Evolutionary conservation across 441 rosid species (phyloP), one percentile per base, ranked within the genome.

Genomic region (Kokia cookei): DNA sequence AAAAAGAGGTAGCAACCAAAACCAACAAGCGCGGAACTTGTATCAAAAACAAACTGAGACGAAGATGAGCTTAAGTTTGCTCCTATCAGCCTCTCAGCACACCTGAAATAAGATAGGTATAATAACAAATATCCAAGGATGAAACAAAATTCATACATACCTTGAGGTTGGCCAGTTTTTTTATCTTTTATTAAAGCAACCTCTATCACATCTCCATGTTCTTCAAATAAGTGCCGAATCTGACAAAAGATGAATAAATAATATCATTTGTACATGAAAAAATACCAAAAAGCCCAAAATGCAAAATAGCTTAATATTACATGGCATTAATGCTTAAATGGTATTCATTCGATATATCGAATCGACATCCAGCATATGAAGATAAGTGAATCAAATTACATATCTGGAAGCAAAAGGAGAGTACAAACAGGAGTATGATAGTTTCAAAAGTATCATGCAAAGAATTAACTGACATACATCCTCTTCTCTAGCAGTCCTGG

Each of bases 151-250:
- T 65, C 17, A 72, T 74, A 75, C 89, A 69, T 90, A 96, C 98
- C 98, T 91, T 92, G 98, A 76, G 91, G 99, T 74, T 88, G 98
- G 58, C 98, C 99, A 37, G 99, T 94, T 85, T 87, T 90, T 86
- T 93, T 96, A 81, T 96, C 99, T 83, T 87, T 96, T 84, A 96
- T 92, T 83, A 93, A 76, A 69, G 99, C 98, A 80, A 96, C 99
- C 87, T 96, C 99, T 50, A 92, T 75, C 76, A 96, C 99, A 71
- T 86, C 82, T 78, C 99, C 99, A 80, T 94, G 95, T 76, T 83
- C 86, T 79, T 94, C 98, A 80, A 96, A 96, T 69, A 87, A 76
- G 43, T 97, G 94, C 35, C 95, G 94, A 72, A 96, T 89, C 99
- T 96, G 80, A 40, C 60, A 82, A 45, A 69, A 68, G 58, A 84